phyloP scores from a whole-genome alignment of 495 filamentous ascomycete genomes.

The Aspergillus sclerotiicarbonarius region DNA sequence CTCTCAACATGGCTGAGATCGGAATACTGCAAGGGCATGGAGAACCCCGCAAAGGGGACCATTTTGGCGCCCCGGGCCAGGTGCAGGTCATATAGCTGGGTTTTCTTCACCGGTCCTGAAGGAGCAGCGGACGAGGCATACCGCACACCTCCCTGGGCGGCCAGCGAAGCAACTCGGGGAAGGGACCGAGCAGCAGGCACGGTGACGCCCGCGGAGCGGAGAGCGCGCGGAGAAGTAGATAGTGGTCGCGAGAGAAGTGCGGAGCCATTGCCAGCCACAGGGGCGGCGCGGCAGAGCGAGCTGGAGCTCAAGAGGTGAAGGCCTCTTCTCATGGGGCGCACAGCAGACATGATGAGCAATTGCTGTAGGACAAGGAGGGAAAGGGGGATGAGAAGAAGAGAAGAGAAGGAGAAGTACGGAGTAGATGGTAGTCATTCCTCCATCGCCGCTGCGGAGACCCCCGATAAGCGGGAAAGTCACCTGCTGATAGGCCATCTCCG shows the following conservation, averaged over 20 bases:
- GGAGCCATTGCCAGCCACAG: constrained; percentile 42
- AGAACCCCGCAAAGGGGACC: constrained; percentile 92
- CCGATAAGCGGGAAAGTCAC: constrained; percentile 41
- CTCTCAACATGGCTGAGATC: constrained; percentile 72
- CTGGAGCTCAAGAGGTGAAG: constrained; percentile 33
- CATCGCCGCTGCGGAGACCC: constrained; percentile 28
- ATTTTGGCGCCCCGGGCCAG: constrained; percentile 79
- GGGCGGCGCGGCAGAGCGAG: constrained; percentile 25
- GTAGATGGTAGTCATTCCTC: neutral
- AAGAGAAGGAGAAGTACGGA: constrained; percentile 3
- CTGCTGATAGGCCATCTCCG: constrained; percentile 35
- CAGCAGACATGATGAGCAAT: constrained; percentile 34
- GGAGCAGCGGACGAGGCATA: constrained; percentile 58
- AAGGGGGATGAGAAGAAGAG: constrained; percentile 19
- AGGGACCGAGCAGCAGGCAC: constrained; percentile 13
- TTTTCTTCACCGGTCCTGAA: constrained; percentile 56
- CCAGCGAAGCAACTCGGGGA: constrained; percentile 17
- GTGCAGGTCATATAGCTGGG: constrained; percentile 83
- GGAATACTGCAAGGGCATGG: constrained; percentile 88
- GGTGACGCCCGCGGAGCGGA: constrained; percentile 21
- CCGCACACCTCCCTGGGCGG: constrained; percentile 35
- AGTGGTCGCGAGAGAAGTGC: constrained; percentile 34
- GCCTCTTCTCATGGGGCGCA: constrained; percentile 34
- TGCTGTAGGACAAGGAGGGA: constrained; percentile 12
- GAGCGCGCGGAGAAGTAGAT: constrained; percentile 30